These are phyloP conservation scores for Boletus hoseneyae DNA, from an alignment of 1,284 basidiomycete species.

Conservation along the genomic window DNA sequence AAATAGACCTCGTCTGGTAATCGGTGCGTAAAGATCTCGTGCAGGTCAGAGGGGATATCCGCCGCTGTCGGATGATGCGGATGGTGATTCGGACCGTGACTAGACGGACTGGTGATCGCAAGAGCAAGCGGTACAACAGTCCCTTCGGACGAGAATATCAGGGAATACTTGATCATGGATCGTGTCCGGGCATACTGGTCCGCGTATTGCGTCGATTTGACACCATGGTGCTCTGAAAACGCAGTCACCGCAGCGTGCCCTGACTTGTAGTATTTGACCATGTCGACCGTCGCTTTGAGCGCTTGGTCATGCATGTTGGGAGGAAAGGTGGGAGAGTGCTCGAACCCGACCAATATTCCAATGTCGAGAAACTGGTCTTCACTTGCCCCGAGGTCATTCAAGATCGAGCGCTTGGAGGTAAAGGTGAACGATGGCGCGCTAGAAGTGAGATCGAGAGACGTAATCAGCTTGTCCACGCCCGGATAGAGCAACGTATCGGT, in stretches of 20 bases:
- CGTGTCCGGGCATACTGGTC: slow-evolving; percentile 91
- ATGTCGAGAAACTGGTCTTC: slow-evolving; percentile 96
- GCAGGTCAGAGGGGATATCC: slow-evolving; percentile 88
- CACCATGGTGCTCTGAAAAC: slow-evolving; percentile 73
- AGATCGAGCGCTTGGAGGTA: slow-evolving; percentile 76
- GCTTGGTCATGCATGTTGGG: slow-evolving; percentile 77
- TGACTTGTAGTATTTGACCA: slow-evolving; percentile 87
- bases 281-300: slow-evolving; percentile 81
- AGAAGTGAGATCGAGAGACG: slow-evolving; percentile 73
- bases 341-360: slow-evolving; percentile 88
- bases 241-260: slow-evolving; percentile 80
- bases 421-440: slow-evolving; percentile 75
- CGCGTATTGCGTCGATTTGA: slow-evolving; percentile 72
- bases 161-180: slow-evolving; percentile 89
- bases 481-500: slow-evolving; percentile 90
- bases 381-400: slow-evolving; percentile 72
- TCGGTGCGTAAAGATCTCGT: slow-evolving; percentile 93
- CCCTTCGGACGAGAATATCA: slow-evolving; percentile 91
- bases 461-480: slow-evolving; percentile 89
- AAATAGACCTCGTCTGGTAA: slow-evolving; percentile 97
- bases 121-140: slow-evolving; percentile 86
- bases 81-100: slow-evolving; percentile 54
- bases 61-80: slow-evolving; percentile 71
- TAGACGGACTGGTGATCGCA: slow-evolving; percentile 53
- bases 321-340: slow-evolving; percentile 84